Evolutionary conservation across 805 yeast species (phyloP), one percentile per base, ranked within the genome.

Genomic region (Geotrichum ghanense): DNA sequence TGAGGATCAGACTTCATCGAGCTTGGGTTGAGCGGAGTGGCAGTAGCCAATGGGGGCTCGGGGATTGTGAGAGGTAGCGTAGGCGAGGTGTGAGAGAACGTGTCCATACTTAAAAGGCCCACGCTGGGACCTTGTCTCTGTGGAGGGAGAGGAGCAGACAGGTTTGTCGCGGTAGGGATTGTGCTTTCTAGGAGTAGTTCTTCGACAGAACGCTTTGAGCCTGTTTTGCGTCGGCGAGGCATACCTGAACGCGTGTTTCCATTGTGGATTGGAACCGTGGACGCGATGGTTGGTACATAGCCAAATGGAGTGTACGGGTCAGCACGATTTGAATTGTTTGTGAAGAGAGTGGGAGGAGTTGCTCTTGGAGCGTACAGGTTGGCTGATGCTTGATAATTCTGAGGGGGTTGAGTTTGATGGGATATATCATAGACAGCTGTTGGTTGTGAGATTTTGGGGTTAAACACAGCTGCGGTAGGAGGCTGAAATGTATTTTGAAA

Each of bases 41-140:
- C 67, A 20, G 66, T 59, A 2, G 67, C 53, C 23, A 76, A 58
- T 1, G 81, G 81, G 1, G 79, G 78, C 14, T 58, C 60, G 3
- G 78, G 74, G 44, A 76, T 56, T 17, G 50, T 50, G 46, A 51
- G 46, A 12, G 55, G 58, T 25, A 55, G 43, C 16, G 47, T 45
- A n/a, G 48, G 48, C 17, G 48, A 17, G 42, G 41, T n/a, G 20
- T 46, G 26, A 14, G 44, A 31, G 17, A 42, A 44, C 10, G 53
- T 46, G n/a, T n/a, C n/a, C n/a, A n/a, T n/a, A n/a, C n/a, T n/a
- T 10, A 48, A 44, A 10, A 50, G 44, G 16, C 51, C 51, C 3
- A 48, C 42, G 16, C 21, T 43, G 6, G 49, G 46, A 14, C 48
- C 51, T 40, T 45, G 6, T 37, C 50, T 39, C 14, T 39, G 45